A percentile compares a stretch with the other conserved stretches of the same genome.
phyloP scores from a whole-genome alignment of 1,139 yeast genomes.

The Cylindricascospora bacillispora region DNA sequence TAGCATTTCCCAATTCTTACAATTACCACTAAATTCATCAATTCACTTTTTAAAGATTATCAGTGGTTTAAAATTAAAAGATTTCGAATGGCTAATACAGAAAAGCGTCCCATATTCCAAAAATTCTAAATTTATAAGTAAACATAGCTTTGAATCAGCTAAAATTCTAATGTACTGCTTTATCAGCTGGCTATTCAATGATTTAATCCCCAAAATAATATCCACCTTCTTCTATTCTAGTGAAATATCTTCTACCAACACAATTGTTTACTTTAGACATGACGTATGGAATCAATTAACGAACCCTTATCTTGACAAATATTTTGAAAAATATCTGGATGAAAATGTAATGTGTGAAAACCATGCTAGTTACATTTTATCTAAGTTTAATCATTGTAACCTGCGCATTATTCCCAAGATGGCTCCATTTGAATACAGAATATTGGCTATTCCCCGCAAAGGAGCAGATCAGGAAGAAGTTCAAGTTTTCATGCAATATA shows the following conservation, averaged over 20 bases:
- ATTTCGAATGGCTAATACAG: constrained; percentile 42
- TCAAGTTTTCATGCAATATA: constrained; percentile 22
- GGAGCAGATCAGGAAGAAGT: constrained; percentile 21
- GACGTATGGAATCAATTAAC: constrained; percentile 43
- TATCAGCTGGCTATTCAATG: constrained; percentile 45
- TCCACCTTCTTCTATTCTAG: constrained; percentile 56
- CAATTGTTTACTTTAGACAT: constrained; percentile 44
- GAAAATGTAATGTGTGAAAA: constrained; percentile 18
- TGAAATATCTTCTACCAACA: constrained; percentile 33
- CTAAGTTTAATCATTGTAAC: constrained; percentile 26
- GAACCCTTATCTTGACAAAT: constrained; percentile 31
- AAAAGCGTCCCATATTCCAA: neutral
- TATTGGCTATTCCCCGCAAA: constrained; percentile 44
- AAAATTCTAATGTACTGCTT: constrained; percentile 7
- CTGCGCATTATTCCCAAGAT: constrained; percentile 44
- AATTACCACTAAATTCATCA: constrained; percentile 27
- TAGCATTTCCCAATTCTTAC: constrained; percentile 31
- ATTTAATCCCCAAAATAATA: constrained; percentile 37
- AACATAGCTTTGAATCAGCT: constrained; percentile 4
- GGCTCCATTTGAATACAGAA: constrained; percentile 37
- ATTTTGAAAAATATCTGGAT: constrained; percentile 28
- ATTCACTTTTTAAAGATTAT: constrained; percentile 24
- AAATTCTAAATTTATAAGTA: constrained; percentile 1
- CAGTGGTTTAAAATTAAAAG: constrained; percentile 28
- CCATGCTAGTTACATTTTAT: constrained; percentile 15